A percentile compares a stretch with the other conserved stretches of the same genome.
These are phyloP conservation scores for Encephalitozoon romaleae DNA, from an alignment of 371 early-diverging fungal genomes.

Conservation along the genomic window DNA sequence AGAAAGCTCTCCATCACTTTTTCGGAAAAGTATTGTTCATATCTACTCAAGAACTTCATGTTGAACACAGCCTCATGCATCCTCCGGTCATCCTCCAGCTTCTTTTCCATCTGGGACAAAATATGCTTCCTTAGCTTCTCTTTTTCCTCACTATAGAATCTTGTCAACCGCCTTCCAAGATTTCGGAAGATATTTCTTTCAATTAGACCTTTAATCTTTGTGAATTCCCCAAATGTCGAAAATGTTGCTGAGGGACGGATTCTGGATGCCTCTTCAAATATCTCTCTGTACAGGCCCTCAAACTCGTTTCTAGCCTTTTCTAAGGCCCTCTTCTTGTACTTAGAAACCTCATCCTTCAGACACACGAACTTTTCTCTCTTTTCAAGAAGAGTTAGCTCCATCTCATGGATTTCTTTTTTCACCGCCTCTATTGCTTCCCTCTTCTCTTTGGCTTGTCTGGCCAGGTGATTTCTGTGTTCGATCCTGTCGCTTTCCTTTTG, in stretches of 20 bases:
- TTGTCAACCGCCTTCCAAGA: slow-evolving; percentile 23
- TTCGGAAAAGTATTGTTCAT: slow-evolving; percentile 40
- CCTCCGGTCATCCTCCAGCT: slow-evolving; percentile 7
- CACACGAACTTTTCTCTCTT: slow-evolving; percentile 23
- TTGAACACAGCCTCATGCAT: slow-evolving; percentile 46
- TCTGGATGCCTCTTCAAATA: not conserved
- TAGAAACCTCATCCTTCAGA: slow-evolving; percentile 20
- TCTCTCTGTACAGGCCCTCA: not conserved
- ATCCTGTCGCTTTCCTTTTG: slow-evolving; percentile 27
- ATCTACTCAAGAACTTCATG: slow-evolving; percentile 40
- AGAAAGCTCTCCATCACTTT: slow-evolving; percentile 28
- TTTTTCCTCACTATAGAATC: slow-evolving; percentile 27
- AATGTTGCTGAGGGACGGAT: not conserved
- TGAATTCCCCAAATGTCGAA: slow-evolving; percentile 15
- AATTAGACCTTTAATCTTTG: not conserved
- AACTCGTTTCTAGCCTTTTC: not conserved
- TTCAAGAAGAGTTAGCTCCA: slow-evolving; percentile 7
- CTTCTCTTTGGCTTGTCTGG: slow-evolving; percentile 8
- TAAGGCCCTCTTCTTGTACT: slow-evolving; percentile 19
- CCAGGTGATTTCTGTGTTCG: not conserved
- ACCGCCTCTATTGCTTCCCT: not conserved
- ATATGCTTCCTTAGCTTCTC: slow-evolving; percentile 27
- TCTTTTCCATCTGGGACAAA: slow-evolving; percentile 7
- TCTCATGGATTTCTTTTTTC: not conserved
- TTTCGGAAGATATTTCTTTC: slow-evolving; percentile 35